These are phyloP conservation scores for Collariella sp. DNA, from an alignment of 495 filamentous ascomycete genomes.

Conservation along the genomic window DNA sequence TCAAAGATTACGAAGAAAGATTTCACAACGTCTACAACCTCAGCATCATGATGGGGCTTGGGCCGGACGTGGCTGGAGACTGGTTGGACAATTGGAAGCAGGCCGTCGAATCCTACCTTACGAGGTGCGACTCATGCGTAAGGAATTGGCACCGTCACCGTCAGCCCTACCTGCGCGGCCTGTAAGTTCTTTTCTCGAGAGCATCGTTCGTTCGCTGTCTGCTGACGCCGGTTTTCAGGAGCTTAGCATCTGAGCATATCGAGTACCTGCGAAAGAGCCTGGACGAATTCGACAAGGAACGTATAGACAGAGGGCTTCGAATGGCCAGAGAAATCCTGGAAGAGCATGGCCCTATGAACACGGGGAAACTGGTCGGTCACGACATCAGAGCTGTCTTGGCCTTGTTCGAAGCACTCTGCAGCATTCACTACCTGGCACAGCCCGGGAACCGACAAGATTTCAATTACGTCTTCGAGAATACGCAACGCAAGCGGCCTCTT, in stretches of 20 bases:
- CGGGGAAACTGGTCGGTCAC: slow-evolving; percentile 23
- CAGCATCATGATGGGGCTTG: slow-evolving; percentile 60
- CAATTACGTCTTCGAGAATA: slow-evolving; percentile 65
- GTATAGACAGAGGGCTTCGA: slow-evolving; percentile 31
- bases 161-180: slow-evolving; percentile 14
- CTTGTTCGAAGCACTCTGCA: slow-evolving; percentile 47
- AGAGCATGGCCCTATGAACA: slow-evolving; percentile 26
- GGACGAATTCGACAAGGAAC: slow-evolving; percentile 37
- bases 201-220: not conserved
- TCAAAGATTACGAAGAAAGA: slow-evolving; percentile 42
- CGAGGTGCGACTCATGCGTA: slow-evolving; percentile 69
- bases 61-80: slow-evolving; percentile 49
- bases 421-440: slow-evolving; percentile 36
- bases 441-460: slow-evolving; percentile 46
- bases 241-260: slow-evolving; percentile 25
- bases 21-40: slow-evolving; percentile 52
- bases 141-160: slow-evolving; percentile 65
- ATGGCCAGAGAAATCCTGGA: slow-evolving; percentile 33
- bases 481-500: slow-evolving; percentile 62
- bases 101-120: slow-evolving; percentile 40
- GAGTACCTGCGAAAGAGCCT: slow-evolving; percentile 32
- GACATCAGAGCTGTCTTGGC: slow-evolving; percentile 36
- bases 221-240: slow-evolving; percentile 12
- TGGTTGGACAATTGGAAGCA: slow-evolving; percentile 52
- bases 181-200: slow-evolving; percentile 36